Base-by-base conservation (phyloP, 768 basidiomycete genomes). In the Mycena rebaudengoi region DNA sequence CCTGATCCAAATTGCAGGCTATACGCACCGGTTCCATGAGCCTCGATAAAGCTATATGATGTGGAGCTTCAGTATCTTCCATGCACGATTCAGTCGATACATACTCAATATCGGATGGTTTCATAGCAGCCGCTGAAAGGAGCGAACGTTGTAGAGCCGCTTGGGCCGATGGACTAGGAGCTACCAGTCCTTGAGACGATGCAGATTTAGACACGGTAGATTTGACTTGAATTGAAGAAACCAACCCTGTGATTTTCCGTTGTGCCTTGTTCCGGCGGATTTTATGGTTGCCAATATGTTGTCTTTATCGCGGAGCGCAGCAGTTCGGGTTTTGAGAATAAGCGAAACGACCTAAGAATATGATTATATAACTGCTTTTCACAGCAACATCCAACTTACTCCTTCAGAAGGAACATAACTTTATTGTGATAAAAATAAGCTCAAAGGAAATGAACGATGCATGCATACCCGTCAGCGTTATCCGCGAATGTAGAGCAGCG, bases 341-440 rank as follows among this genome's bases (percentile, higher is more conserved):
- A 79, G 54, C 37, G 76, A 74, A 28, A 74, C 75, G 6, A 74
- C 55, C 61, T 62, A 20, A 33, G 25, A 26, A 35, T n/a, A 18
- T 13, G 7, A 26, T 14, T 11, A 7, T 13, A 18, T 23, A 14
- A n/a, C n/a, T n/a, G n/a, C n/a, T n/a, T n/a, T n/a, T n/a, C n/a
- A n/a, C n/a, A n/a, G n/a, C n/a, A n/a, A n/a, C n/a, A n/a, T n/a
- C n/a, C n/a, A n/a, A n/a, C n/a, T n/a, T n/a, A n/a, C n/a, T 28
- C 76, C 78, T 66, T 79, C 78, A 3, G 77, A 69, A 4, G 78
- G 76, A 30, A 75, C 77, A 55, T 79, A 79, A 23, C 78, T 79
- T 30, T 7, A 37, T 18, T 7, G 37, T 8, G 14, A n/a, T 56
- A 52, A 48, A 18, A 35, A 11, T 11, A 16, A 7, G 37, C n/a